phyloP scores from a whole-genome alignment of 1,139 yeast species.

The Candida buenavistaensis region DNA sequence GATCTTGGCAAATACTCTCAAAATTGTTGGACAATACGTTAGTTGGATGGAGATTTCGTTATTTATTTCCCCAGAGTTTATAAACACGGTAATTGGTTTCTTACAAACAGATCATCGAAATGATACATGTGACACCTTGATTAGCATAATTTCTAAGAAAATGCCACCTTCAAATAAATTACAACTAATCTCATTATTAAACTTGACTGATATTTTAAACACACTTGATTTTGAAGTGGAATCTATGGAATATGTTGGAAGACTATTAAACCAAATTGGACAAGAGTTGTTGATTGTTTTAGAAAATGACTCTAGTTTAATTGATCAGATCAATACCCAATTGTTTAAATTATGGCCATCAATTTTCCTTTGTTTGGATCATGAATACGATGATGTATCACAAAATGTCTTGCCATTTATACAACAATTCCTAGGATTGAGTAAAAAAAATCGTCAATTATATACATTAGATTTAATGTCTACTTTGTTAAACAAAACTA shows the following conservation, averaged over 20 bases:
- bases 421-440: conserved; percentile 66
- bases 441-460: conserved; percentile 55
- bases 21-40: conserved; percentile 79
- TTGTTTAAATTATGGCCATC: conserved; percentile 63
- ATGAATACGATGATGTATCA: conserved; percentile 88
- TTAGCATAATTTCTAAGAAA: conserved; percentile 84
- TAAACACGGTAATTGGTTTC: conserved; percentile 62
- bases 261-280: conserved; percentile 72
- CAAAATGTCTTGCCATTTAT: conserved; percentile 80
- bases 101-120: conserved; percentile 51
- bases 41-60: conserved; percentile 93
- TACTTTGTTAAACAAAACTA: conserved; percentile 64
- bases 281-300: conserved; percentile 67
- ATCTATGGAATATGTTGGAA: conserved; percentile 76
- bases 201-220: conserved; percentile 57
- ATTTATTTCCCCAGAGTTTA: conserved; percentile 66
- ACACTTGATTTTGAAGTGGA: conserved; percentile 52
- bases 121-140: conserved; percentile 69
- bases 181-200: conserved; percentile 68
- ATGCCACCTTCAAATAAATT: conserved; percentile 89
- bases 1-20: conserved; percentile 59
- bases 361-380: conserved; percentile 65
- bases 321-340: conserved; percentile 38
- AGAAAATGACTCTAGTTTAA: conserved; percentile 50
- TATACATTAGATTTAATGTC: conserved; percentile 52